These are phyloP conservation scores for Xanthoconium separans DNA, from an alignment of 1,284 basidiomycete genomes.

Conservation along the genomic window DNA sequence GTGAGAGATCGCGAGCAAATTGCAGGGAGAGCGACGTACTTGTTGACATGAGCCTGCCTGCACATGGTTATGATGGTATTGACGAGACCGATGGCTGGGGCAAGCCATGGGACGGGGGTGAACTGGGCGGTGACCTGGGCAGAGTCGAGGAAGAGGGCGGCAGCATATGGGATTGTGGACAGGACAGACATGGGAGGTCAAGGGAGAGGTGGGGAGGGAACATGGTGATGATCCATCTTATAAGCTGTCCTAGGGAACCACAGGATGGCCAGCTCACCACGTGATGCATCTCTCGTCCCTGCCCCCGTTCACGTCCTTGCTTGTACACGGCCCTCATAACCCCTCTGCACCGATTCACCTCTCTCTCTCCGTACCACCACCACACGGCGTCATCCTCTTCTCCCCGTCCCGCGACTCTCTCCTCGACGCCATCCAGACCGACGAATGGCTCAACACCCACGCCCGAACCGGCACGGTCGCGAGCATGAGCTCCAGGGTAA, in stretches of 20 bases:
- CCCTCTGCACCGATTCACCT: constrained; percentile 58
- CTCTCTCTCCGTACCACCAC: constrained; percentile 45
- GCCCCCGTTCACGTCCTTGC: constrained; percentile 46
- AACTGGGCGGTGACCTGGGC: constrained; percentile 47
- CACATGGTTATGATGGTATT: constrained; percentile 44
- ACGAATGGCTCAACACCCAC: constrained; percentile 51
- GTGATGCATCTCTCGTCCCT: constrained; percentile 33
- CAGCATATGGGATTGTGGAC: constrained; percentile 12
- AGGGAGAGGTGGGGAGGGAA: background rate
- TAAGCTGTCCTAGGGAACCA: background rate
- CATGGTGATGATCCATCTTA: constrained; percentile 1
- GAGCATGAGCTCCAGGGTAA: constrained; percentile 44
- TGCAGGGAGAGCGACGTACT: constrained; percentile 27
- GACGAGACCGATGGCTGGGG: constrained; percentile 40
- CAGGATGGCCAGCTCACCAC: constrained; percentile 19
- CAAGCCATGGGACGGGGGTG: constrained; percentile 48
- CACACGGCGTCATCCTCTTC: constrained; percentile 46
- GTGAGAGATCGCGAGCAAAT: constrained; percentile 6
- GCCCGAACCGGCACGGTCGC: constrained; percentile 45
- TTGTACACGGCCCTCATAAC: constrained; percentile 54
- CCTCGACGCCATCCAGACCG: constrained; percentile 44
- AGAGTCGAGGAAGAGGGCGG: constrained; percentile 17
- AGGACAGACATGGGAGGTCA: constrained; percentile 22
- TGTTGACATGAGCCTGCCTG: constrained; percentile 47
- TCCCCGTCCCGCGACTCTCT: constrained; percentile 48